phyloP scores from a whole-genome alignment of 495 filamentous ascomycete species.

The Corynascus novoguineensis region DNA sequence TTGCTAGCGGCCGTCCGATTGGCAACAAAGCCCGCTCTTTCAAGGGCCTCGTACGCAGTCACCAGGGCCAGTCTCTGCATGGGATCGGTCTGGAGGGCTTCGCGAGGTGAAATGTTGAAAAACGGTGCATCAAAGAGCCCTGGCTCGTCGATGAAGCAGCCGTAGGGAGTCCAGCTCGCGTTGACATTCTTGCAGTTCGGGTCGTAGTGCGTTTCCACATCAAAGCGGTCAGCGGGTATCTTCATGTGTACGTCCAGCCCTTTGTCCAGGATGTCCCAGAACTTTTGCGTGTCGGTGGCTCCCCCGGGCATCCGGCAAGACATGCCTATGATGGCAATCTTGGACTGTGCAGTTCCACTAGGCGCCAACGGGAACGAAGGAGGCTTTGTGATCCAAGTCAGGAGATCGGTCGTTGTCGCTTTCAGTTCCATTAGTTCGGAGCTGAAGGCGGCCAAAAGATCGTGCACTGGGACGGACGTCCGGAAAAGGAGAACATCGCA shows the following conservation, averaged over 20 bases:
- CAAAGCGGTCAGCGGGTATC: slow-evolving; percentile 69
- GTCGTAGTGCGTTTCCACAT: slow-evolving; percentile 75
- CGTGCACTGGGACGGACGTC: not conserved
- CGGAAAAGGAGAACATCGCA: not conserved
- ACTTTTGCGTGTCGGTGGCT: slow-evolving; percentile 50
- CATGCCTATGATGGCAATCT: slow-evolving; percentile 71
- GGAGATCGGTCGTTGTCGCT: not conserved
- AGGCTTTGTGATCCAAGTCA: not conserved
- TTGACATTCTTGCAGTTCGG: slow-evolving; percentile 70
- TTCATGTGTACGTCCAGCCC: slow-evolving; percentile 55
- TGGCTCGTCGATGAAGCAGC: slow-evolving; percentile 83
- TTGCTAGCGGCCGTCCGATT: slow-evolving; percentile 79
- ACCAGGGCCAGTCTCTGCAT: slow-evolving; percentile 78
- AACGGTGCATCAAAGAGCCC: slow-evolving; percentile 81
- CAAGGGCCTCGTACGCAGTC: slow-evolving; percentile 84
- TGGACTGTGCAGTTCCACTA: slow-evolving; percentile 18
- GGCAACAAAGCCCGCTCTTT: slow-evolving; percentile 83
- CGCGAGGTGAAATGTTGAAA: slow-evolving; percentile 95
- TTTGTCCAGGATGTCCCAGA: slow-evolving; percentile 68
- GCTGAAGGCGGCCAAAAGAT: not conserved
- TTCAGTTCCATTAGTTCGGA: not conserved
- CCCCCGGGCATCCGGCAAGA: slow-evolving; percentile 69
- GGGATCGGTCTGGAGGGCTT: slow-evolving; percentile 83
- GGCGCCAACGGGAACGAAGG: not conserved
- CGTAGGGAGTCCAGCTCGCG: slow-evolving; percentile 75